Evolutionary conservation across 2,329 filamentous ascomycete species (phyloP).

Genomic region (Cercospora zeina): DNA sequence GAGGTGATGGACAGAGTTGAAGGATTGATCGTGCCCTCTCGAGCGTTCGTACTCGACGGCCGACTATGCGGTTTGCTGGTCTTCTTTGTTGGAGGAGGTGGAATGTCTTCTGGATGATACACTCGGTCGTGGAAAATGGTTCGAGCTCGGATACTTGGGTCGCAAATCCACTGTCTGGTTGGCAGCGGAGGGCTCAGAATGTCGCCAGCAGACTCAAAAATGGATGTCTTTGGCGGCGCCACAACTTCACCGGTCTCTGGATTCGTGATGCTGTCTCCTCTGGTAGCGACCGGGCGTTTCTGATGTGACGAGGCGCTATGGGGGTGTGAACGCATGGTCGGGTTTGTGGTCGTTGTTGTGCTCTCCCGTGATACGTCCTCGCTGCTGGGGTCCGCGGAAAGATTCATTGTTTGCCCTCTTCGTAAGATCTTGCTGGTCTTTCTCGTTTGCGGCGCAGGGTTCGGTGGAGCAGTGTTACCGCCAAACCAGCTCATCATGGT

Average conservation of each 20-base stretch:
- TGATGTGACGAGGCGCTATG: slow-evolving; percentile 20
- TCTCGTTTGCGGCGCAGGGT: slow-evolving; percentile 41
- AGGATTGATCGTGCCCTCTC: slow-evolving; percentile 1
- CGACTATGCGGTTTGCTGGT: slow-evolving; percentile 5
- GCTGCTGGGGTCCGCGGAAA: slow-evolving; percentile 40
- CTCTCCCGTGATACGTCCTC: slow-evolving; percentile 28
- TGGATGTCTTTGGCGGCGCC: slow-evolving; percentile 83
- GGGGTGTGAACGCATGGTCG: slow-evolving; percentile 38
- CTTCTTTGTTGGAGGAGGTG: slow-evolving; percentile 64
- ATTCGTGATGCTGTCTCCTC: slow-evolving; percentile 55
- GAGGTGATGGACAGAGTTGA: slow-evolving; percentile 19
- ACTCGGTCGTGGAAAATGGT: slow-evolving; percentile 97
- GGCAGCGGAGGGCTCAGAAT: slow-evolving; percentile 87
- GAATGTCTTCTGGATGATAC: slow-evolving; percentile 92
- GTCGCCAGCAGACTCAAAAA: slow-evolving; percentile 94
- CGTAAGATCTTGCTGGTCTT: slow-evolving; percentile 41
- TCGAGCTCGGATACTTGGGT: slow-evolving; percentile 76
- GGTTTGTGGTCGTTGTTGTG: slow-evolving; percentile 34
- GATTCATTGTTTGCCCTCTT: slow-evolving; percentile 71
- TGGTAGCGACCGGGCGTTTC: slow-evolving; percentile 49
- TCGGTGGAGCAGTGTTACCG: slow-evolving; percentile 57
- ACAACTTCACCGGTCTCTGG: slow-evolving; percentile 37
- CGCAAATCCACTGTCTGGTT: slow-evolving; percentile 74
- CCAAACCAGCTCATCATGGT: slow-evolving; percentile 74
- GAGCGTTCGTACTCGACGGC: slow-evolving; percentile 2